Base-by-base conservation (phyloP, 306 rosid species). In the Quillaja saponaria region DNA sequence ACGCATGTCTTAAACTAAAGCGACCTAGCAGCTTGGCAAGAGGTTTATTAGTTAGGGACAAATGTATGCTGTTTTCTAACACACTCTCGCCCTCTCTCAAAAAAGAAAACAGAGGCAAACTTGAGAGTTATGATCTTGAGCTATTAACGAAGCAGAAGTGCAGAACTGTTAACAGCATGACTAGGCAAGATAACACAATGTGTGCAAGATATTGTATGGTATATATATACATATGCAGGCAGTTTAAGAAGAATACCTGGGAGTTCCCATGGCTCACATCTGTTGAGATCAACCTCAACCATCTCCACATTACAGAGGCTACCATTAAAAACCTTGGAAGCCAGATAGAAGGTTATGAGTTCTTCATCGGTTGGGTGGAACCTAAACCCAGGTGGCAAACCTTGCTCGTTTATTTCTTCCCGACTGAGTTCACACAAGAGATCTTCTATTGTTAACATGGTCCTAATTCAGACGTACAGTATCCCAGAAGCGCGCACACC, bases 351-450 rank as follows among this genome's bases (percentile, higher is more conserved):
- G 49, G 94, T 79, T 7, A 88, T 73, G 8, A 88, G 94, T 63
- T 88, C 96, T 69, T 88, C 88, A 17, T 88, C 96, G 11, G 96
- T 88, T 0, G 96, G 96, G 72, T 88, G 96, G 64, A 85, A 88
- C 68, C 94, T 73, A 49, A 88, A 88, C 13, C 96, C 96, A 0
- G 96, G 96, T 8, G 94, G 96, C 49, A 88, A 72, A 13, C 94
- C 94, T 68, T 71, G 94, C 28, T 76, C 79, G 55, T 63, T 83
- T 14, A 73, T 34, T 51, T 72, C 85, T 42, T 79, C 90, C 16
- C 80, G 81, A 28, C 19, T 66, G 7, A 83, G 81, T 61, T 84
- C 90, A 48, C 71, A 55, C 38, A 80, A 57, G 1, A 88, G 16
- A 7, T 83, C 84, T 67, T 88, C 96, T 68, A 85, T 74, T 58